A percentile compares a stretch with the other conserved stretches of the same genome.
Conservation (phyloP, 345 rosid species). For the Balakata baccata region DNA sequence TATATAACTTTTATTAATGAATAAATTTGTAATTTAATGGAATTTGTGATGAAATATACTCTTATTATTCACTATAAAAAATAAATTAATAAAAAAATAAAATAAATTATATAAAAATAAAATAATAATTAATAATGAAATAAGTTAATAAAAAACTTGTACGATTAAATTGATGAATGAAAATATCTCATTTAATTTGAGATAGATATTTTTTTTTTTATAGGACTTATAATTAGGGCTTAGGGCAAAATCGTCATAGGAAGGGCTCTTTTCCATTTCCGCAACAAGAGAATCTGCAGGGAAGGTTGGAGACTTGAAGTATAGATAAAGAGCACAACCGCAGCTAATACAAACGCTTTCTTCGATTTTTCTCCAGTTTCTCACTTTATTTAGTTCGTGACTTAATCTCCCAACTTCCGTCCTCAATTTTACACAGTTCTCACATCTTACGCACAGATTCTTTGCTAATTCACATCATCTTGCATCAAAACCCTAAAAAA, state of each 20-base stretch:
- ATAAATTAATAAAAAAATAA: too few species aligned
- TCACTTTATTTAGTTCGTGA: neutral
- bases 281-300: neutral
- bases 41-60: too few species aligned
- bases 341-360: neutral
- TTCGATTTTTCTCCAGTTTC: neutral
- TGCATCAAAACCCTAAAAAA: slow-evolving; percentile 16
- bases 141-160: too few species aligned
- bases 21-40: too few species aligned
- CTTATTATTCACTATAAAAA: too few species aligned
- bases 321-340: neutral
- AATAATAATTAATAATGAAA: too few species aligned
- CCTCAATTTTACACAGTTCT: neutral
- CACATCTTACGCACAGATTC: neutral
- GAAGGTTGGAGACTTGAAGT: neutral
- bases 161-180: too few species aligned
- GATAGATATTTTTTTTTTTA: too few species aligned
- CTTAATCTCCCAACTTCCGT: neutral
- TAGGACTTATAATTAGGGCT: neutral
- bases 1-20: too few species aligned
- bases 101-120: too few species aligned
- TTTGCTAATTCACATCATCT: neutral
- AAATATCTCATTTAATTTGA: too few species aligned
- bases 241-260: neutral
- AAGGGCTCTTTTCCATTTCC: neutral